phyloP scores from a whole-genome alignment of 768 basidiomycete species.

The Lactifluus rugatus region DNA sequence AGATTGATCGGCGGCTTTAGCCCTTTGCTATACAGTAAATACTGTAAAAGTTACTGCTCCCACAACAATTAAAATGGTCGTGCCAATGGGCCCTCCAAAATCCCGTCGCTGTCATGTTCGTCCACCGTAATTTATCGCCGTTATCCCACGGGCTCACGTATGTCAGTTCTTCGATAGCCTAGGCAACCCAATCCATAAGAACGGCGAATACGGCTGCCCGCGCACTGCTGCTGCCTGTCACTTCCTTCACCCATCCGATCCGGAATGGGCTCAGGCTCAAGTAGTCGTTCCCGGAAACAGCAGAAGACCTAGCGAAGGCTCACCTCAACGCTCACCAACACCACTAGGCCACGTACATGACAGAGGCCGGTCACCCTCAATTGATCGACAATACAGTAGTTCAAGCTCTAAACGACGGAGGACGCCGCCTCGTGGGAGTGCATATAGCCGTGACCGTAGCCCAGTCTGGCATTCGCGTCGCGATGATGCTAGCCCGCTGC shows the following conservation, averaged over 20 bases:
- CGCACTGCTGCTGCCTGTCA: conserved; percentile 1
- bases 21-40: no score
- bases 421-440: conserved; percentile 5
- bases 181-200: not conserved
- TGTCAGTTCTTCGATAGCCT: conserved; percentile 5
- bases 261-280: conserved; percentile 5
- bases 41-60: not conserved
- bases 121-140: not conserved
- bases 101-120: conserved; percentile 9
- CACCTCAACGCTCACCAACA: not conserved
- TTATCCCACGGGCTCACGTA: not conserved
- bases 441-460: not conserved
- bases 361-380: not conserved
- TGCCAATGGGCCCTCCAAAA: not conserved
- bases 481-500: not conserved
- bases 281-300: not conserved
- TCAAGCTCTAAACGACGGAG: not conserved
- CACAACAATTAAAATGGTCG: not conserved
- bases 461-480: not conserved
- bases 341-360: not conserved
- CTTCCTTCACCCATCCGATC: conserved; percentile 17
- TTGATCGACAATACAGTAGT: not conserved
- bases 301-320: not conserved
- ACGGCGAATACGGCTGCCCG: conserved; percentile 10
- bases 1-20: no score